Base-by-base conservation (phyloP, 768 basidiomycete genomes). In the Trametes sanguinea region DNA sequence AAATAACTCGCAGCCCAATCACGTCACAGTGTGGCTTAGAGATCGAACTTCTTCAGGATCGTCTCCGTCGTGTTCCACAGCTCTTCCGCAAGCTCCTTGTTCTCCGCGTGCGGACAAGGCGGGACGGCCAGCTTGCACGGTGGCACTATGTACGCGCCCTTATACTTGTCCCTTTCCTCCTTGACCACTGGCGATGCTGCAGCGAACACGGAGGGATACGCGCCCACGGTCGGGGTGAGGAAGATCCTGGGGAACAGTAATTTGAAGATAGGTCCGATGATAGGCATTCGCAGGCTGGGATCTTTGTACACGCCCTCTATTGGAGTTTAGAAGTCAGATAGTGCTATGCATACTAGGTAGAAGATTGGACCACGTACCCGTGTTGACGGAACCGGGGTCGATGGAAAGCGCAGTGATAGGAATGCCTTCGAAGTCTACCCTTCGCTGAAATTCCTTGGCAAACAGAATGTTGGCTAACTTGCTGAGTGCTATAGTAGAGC, bases 401-500 rank as follows among this genome's bases (percentile, higher is more conserved):
- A 82, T 51, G 0, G 78, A 63, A 16, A 82, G 71, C 29, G 68
- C 74, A 3, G 66, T 81, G 73, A 81, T 78, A 73, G 64, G 73
- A 0, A 74, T 66, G 14, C 69, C 71, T 40, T 72, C 68, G 0
- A 66, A 68, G 46, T 80, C 76, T 32, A 87, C 71, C 22, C 69
- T 79, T 37, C 73, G 74, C 59, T 87, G 84, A 16, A 88, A 72
- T 63, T 81, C 76, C 32, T 75, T 78, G 1, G 78, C 79, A 61
- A 78, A 85, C 16, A 87, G 74, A 33, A 82, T 71, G 51, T 76
- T 77, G 16, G 80, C 77, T n/a, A 86, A 71, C 68, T 88, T 87
- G 50, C 82, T 75, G 39, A 77, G 69, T 0, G 68, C 87, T 86
- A 60, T 30, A 29, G 2, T 2, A 30, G 48, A 48, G 1, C 10